Evolutionary conservation across 2,329 filamentous ascomycete genomes (phyloP).

Genomic region (Phialemonium atrogriseum): DNA sequence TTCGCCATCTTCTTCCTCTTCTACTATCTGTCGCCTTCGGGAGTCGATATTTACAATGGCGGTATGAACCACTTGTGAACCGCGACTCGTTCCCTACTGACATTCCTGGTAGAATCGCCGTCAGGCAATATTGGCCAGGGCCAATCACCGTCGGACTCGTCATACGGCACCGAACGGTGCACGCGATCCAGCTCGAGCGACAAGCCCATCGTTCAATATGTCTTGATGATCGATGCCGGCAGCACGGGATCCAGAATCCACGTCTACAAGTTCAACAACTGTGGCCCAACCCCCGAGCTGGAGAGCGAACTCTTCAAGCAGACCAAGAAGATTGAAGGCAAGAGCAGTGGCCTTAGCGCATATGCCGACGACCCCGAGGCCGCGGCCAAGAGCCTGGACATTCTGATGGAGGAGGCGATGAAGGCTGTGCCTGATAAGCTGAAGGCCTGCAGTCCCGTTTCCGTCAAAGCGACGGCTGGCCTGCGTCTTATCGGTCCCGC

Average conservation of each 20-base stretch:
- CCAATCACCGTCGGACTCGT: slow-evolving; percentile 49
- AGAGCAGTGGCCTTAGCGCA: slow-evolving; percentile 62
- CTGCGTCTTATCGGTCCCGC: slow-evolving; percentile 78
- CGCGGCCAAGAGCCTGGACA: slow-evolving; percentile 83
- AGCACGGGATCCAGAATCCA: slow-evolving; percentile 97
- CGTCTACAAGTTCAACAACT: slow-evolving; percentile 99
- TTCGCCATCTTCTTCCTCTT: slow-evolving; percentile 52
- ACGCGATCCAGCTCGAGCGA: slow-evolving; percentile 74
- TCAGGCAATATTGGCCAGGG: slow-evolving; percentile 28
- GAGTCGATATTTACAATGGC: slow-evolving; percentile 44
- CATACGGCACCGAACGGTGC: slow-evolving; percentile 66
- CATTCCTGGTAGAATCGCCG: too few species aligned
- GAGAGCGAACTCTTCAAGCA: slow-evolving; percentile 90
- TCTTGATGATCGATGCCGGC: slow-evolving; percentile 96
- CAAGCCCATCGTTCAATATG: slow-evolving; percentile 94
- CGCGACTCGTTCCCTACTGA: too few species aligned
- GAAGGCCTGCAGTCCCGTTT: slow-evolving; percentile 85
- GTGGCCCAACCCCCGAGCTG: slow-evolving; percentile 86
- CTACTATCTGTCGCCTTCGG: slow-evolving; percentile 54
- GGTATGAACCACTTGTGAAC: slow-evolving; percentile 24
- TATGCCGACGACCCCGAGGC: slow-evolving; percentile 80
- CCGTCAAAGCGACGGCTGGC: slow-evolving; percentile 97
- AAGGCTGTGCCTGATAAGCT: slow-evolving; percentile 77
- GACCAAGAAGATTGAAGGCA: slow-evolving; percentile 75
- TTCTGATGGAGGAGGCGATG: slow-evolving; percentile 79